These are phyloP conservation scores for Lactifluus echinatus DNA, from an alignment of 768 basidiomycete genomes.

Conservation along the genomic window DNA sequence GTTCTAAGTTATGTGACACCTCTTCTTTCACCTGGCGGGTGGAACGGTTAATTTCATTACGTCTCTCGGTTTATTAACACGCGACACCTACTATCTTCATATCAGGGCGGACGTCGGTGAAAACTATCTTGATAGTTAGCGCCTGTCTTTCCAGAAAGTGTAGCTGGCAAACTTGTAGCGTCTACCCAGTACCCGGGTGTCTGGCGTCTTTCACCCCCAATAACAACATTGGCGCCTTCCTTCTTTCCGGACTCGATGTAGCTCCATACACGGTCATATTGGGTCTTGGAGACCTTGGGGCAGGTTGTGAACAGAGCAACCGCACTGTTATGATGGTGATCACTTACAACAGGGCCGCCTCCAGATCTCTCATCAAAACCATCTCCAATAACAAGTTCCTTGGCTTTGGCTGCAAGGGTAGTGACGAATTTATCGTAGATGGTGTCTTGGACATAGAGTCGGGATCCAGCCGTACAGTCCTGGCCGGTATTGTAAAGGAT, in stretches of 20 bases:
- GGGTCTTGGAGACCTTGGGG: constrained; percentile 64
- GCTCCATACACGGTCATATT: constrained; percentile 78
- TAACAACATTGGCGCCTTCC: constrained; percentile 68
- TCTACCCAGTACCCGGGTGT: constrained; percentile 84
- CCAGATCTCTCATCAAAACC: constrained; percentile 67
- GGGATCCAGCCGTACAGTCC: constrained; percentile 88
- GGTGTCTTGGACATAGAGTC: constrained; percentile 80
- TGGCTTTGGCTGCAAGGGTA: constrained; percentile 55
- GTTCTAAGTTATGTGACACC: constrained; percentile 27
- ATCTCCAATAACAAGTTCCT: constrained; percentile 66
- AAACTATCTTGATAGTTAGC: constrained; percentile 42
- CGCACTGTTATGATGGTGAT: background rate
- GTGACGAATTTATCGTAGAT: constrained; percentile 80
- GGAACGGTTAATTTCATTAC: background rate
- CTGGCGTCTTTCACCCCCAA: constrained; percentile 73
- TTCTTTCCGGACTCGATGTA: constrained; percentile 84
- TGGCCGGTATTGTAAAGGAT: constrained; percentile 88
- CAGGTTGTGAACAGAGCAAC: background rate
- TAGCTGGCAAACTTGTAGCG: constrained; percentile 61
- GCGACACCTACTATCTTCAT: constrained; percentile 72
- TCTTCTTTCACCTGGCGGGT: constrained; percentile 55
- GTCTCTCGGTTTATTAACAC: background rate
- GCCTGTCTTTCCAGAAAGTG: background rate
- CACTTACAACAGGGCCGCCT: constrained; percentile 76
- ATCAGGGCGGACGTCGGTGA: constrained; percentile 65